A percentile compares a stretch with the other conserved stretches of the same genome.
phyloP scores from a whole-genome alignment of 1,284 basidiomycete genomes.

The Phellinidium pouzarii region DNA sequence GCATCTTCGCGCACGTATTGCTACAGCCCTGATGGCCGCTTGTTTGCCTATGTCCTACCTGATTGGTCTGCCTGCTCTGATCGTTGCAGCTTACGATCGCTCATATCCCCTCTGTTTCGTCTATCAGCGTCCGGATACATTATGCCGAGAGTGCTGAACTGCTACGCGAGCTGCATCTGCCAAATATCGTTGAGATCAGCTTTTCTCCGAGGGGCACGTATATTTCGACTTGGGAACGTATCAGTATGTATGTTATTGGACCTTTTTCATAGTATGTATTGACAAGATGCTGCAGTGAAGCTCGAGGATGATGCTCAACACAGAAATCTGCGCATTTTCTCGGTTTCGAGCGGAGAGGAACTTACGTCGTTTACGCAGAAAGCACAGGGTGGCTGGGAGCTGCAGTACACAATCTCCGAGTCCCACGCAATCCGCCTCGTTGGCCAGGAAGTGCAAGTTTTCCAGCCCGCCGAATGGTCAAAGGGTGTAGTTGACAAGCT shows the following conservation, averaged over 20 bases:
- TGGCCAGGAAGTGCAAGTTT: slow-evolving; percentile 84
- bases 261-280: slow-evolving; percentile 3
- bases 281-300: slow-evolving; percentile 42
- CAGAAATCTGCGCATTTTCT: slow-evolving; percentile 86
- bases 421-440: slow-evolving; percentile 83
- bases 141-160: slow-evolving; percentile 69
- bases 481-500: slow-evolving; percentile 79
- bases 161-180: slow-evolving; percentile 61
- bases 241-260: slow-evolving; percentile 36
- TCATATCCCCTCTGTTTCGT: slow-evolving; percentile 15
- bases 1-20: slow-evolving; percentile 67
- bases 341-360: slow-evolving; percentile 74
- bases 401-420: slow-evolving; percentile 91
- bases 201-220: slow-evolving; percentile 94
- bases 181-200: slow-evolving; percentile 75
- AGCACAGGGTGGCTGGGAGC: slow-evolving; percentile 76
- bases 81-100: not conserved
- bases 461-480: slow-evolving; percentile 70
- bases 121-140: slow-evolving; percentile 58
- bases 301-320: slow-evolving; percentile 77
- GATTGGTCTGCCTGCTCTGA: slow-evolving; percentile 45
- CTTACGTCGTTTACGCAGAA: slow-evolving; percentile 81
- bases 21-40: slow-evolving; percentile 85
- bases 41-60: slow-evolving; percentile 81
- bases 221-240: slow-evolving; percentile 92